Conservation (phyloP, 2,329 filamentous ascomycete species). For the Alternaria atra region DNA sequence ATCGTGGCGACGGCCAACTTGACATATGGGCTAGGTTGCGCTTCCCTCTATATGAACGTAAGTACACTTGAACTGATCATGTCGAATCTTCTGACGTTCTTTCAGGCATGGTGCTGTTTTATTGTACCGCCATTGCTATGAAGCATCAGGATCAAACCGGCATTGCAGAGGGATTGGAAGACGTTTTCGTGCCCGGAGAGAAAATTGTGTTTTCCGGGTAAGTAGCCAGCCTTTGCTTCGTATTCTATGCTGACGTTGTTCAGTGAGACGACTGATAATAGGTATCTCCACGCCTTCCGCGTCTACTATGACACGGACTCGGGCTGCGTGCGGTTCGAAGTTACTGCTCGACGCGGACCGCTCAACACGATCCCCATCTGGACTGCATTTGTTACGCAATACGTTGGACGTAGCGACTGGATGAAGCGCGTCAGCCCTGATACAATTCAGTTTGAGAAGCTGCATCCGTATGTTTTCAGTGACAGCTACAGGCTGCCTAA, state of each 20-base stretch:
- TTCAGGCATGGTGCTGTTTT: constrained; percentile 65
- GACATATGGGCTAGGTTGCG: constrained; percentile 64
- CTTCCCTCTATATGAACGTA: constrained; percentile 65
- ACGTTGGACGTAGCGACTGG: constrained; percentile 59
- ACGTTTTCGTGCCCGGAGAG: constrained; percentile 59
- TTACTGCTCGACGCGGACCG: constrained; percentile 62
- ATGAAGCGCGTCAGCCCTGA: constrained; percentile 54
- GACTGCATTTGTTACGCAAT: constrained; percentile 59
- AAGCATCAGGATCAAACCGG: constrained; percentile 63
- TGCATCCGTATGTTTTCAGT: constrained; percentile 64
- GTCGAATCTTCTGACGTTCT: constrained; percentile 4
- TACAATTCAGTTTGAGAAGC: constrained; percentile 59
- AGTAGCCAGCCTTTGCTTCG: constrained; percentile 14
- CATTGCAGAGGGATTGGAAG: constrained; percentile 54
- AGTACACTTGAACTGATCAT: constrained; percentile 10
- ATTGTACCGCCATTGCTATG: constrained; percentile 65
- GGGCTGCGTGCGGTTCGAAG: constrained; percentile 64
- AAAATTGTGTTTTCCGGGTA: constrained; percentile 61
- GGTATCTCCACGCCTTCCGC: constrained; percentile 63
- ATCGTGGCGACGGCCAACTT: constrained; percentile 53
- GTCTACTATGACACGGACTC: constrained; percentile 63
- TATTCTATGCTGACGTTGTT: constrained; percentile 19
- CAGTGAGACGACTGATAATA: constrained; percentile 62
- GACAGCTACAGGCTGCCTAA: constrained; percentile 56
- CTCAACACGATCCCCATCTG: constrained; percentile 66